Evolutionary conservation across 805 yeast genomes (phyloP), one percentile per base, ranked within the genome.

Genomic region (Saturnispora ahearnii): DNA sequence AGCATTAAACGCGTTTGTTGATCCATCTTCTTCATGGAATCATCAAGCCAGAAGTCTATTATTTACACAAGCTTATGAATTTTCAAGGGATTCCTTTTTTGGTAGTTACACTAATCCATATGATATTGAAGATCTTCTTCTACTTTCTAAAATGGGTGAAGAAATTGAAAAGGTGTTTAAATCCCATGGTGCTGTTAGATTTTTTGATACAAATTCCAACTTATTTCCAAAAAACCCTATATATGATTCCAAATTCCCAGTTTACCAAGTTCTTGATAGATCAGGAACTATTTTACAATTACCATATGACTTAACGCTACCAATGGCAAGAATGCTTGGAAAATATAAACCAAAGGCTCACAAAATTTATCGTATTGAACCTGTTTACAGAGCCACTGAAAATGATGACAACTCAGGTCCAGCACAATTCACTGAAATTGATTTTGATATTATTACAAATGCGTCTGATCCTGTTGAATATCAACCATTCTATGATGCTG

Each of bases 11-110:
- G 86, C 89, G 29, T 67, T 93, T 51, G 84, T 96, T 0, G 90
- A 89, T 62, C 91, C 96, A 0, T 81, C 93, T 0, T 87, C 96
- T 0, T 90, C 96, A 1, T 89, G 96, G 95, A 93, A 90, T 56
- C 87, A 82, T 55, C 95, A 89, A 63, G 96, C 93, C 0, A 76
- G 96, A 60, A 85, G 84, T 48, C 84, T 93, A 0, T 68, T 93
- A 33, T 93, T 93, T 64, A 74, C 85, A 13, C 95, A 87, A 58
- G 89, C 96, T 0, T 84, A 88, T 58, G 82, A 83, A 64, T 73
- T 86, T 52, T 96, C 96, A 0, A 81, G 83, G 55, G 96, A 88
- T 63, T 77, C 88, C 12, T 70, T 93, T 53, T 93, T 85, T 64
- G 98, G 90, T 51, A 73, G 73, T 44, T 42, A 36, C n/a, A 54